Conservation (phyloP, 1,284 basidiomycete genomes). For the Cutaneotrichosporon curvatum region DNA sequence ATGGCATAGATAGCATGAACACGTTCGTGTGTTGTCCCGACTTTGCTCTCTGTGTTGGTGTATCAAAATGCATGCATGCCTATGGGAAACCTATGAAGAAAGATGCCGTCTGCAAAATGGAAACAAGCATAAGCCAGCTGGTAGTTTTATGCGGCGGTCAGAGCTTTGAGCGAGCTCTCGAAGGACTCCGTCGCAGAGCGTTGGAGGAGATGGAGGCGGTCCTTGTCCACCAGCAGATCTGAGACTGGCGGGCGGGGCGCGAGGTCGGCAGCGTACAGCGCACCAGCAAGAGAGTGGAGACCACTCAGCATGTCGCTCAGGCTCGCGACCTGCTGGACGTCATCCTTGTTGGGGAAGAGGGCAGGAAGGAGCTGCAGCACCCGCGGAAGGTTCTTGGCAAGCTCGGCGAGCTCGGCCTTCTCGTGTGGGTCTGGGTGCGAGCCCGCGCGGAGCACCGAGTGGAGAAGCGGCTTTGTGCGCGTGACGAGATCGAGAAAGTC, state of each 20-base stretch:
- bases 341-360: slow-evolving; percentile 44
- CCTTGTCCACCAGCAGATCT: slow-evolving; percentile 34
- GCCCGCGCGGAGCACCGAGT: slow-evolving; percentile 20
- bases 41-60: too few species aligned
- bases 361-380: slow-evolving; percentile 66
- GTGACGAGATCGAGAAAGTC: slow-evolving; percentile 34
- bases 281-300: slow-evolving; percentile 28
- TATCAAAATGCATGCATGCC: too few species aligned
- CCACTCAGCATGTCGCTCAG: slow-evolving; percentile 37
- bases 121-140: too few species aligned
- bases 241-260: slow-evolving; percentile 29
- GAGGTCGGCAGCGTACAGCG: slow-evolving; percentile 26
- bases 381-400: slow-evolving; percentile 58
- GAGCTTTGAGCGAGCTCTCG: slow-evolving; percentile 7
- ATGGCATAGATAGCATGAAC: too few species aligned
- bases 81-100: too few species aligned
- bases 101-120: too few species aligned
- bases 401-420: slow-evolving; percentile 51
- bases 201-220: slow-evolving; percentile 40
- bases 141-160: neutral
- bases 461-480: slow-evolving; percentile 30
- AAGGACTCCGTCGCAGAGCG: slow-evolving; percentile 34
- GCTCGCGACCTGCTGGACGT: slow-evolving; percentile 34
- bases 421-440: slow-evolving; percentile 42
- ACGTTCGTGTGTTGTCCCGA: too few species aligned